Percentiles rank a stretch among this genome's conserved stretches.
phyloP scores from a whole-genome alignment of 208 protist genomes.

The Lotmaria passim region DNA sequence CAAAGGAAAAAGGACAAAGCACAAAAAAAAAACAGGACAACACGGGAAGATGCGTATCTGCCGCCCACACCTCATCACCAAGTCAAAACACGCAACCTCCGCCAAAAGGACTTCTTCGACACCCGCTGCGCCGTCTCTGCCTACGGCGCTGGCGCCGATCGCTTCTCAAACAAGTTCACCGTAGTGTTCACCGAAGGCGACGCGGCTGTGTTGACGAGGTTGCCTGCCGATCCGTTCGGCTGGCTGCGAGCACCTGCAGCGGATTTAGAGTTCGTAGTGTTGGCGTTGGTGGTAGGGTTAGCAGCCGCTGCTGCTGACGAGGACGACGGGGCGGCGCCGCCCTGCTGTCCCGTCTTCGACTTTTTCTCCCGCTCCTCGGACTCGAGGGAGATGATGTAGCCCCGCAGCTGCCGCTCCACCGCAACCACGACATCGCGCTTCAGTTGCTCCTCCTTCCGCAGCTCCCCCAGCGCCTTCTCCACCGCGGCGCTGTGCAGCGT shows the following conservation, averaged over 20 bases:
- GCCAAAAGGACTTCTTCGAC: neutral
- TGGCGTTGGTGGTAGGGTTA: no score
- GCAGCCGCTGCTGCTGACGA: no score
- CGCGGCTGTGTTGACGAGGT: neutral
- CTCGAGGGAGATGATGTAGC: slow-evolving; percentile 34
- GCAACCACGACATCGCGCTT: slow-evolving; percentile 48
- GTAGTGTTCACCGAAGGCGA: no score
- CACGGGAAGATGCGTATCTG: no score
- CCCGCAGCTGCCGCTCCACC: slow-evolving; percentile 50
- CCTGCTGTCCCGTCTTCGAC: neutral
- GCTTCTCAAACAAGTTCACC: slow-evolving; percentile 25
- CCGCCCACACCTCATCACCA: no score
- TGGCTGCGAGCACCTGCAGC: no score
- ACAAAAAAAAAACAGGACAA: neutral
- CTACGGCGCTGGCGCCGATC: no score
- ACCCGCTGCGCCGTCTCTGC: neutral
- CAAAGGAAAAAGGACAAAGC: slow-evolving; percentile 2
- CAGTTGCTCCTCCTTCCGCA: slow-evolving; percentile 47
- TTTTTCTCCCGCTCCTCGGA: slow-evolving; percentile 1
- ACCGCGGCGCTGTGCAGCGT: slow-evolving; percentile 8
- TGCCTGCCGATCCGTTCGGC: no score
- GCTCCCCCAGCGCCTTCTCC: slow-evolving; percentile 18
- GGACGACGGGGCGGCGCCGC: no score
- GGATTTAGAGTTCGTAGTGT: no score
- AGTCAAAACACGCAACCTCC: neutral